Evolutionary conservation across 1,284 basidiomycete genomes (phyloP).

Genomic region (Meira miltonrushii): DNA sequence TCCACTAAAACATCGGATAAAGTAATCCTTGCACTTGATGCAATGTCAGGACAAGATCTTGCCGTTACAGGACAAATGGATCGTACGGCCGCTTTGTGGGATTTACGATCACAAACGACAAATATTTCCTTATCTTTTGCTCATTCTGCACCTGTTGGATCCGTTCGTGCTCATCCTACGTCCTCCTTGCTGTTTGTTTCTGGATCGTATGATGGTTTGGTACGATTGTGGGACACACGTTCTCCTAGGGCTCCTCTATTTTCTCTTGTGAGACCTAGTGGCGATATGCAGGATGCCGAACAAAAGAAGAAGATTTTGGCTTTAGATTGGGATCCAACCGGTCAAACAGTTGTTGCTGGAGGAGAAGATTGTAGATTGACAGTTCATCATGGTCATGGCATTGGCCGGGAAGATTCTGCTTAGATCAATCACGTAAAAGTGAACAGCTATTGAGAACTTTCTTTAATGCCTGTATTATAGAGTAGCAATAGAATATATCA

Average conservation of each 20-base stretch:
- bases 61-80: constrained; percentile 40
- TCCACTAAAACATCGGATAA: constrained; percentile 25
- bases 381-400: constrained; percentile 26
- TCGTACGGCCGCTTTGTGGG: constrained; percentile 41
- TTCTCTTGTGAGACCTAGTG: constrained; percentile 18
- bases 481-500: background rate
- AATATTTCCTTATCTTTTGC: constrained; percentile 20
- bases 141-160: constrained; percentile 33
- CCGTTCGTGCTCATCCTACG: constrained; percentile 27
- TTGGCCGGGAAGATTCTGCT: constrained; percentile 17
- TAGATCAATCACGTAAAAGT: constrained; percentile 49
- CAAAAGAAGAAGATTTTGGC: constrained; percentile 29
- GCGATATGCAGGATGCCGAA: background rate
- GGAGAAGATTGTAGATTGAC: constrained; percentile 42
- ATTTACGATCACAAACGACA: constrained; percentile 23
- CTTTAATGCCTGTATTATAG: constrained; percentile 44
- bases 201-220: constrained; percentile 27
- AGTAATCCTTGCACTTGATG: constrained; percentile 33
- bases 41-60: constrained; percentile 18
- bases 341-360: constrained; percentile 41
- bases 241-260: constrained; percentile 45
- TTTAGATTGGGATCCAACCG: constrained; percentile 39
- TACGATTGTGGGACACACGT: constrained; percentile 47
- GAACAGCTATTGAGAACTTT: constrained; percentile 54
- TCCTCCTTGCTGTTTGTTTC: constrained; percentile 33